Percentiles rank a stretch among this genome's conserved stretches.
Conservation (phyloP, 2,329 filamentous ascomycete species). For the Monosporascus ibericus region DNA sequence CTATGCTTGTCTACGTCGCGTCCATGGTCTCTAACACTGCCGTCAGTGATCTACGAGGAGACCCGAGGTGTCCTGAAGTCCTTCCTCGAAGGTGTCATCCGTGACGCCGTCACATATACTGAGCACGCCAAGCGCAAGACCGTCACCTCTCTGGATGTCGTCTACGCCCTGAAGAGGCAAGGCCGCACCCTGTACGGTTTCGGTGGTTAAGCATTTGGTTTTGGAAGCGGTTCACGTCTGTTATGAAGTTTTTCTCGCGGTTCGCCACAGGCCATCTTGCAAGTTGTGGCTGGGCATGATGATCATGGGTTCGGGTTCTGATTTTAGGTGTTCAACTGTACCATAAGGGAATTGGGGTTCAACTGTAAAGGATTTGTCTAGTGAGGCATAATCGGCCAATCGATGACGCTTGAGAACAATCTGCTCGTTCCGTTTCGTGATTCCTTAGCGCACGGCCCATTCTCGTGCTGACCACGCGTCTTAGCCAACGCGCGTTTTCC, state of each 20-base stretch:
- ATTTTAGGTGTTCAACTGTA: slow-evolving; percentile 29
- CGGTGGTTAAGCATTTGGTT: slow-evolving; percentile 35
- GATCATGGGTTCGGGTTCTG: slow-evolving; percentile 28
- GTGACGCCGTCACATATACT: slow-evolving; percentile 74
- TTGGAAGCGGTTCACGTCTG: slow-evolving; percentile 26
- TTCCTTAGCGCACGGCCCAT: too few relatives aligned
- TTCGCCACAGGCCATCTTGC: slow-evolving; percentile 19
- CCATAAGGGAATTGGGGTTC: slow-evolving; percentile 25
- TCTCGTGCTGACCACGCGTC: neutral
- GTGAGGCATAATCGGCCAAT: slow-evolving; percentile 25
- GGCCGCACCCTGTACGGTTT: slow-evolving; percentile 64
- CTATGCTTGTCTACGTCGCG: neutral
- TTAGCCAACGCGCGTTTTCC: neutral
- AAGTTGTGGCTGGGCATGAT: slow-evolving; percentile 27
- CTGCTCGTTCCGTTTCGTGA: neutral
- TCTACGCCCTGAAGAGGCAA: slow-evolving; percentile 59
- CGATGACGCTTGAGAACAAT: slow-evolving; percentile 18
- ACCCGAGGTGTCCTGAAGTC: slow-evolving; percentile 78
- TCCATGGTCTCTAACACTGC: slow-evolving; percentile 13
- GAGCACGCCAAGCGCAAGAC: slow-evolving; percentile 79
- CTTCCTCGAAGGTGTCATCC: slow-evolving; percentile 77
- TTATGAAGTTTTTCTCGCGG: slow-evolving; percentile 29
- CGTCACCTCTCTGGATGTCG: slow-evolving; percentile 59
- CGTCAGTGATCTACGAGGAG: slow-evolving; percentile 32
- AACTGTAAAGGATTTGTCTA: slow-evolving; percentile 20